A percentile compares a stretch with the other conserved stretches of the same genome.
phyloP scores from a whole-genome alignment of 75 land plant genomes.

The Pinus tabuliformis region DNA sequence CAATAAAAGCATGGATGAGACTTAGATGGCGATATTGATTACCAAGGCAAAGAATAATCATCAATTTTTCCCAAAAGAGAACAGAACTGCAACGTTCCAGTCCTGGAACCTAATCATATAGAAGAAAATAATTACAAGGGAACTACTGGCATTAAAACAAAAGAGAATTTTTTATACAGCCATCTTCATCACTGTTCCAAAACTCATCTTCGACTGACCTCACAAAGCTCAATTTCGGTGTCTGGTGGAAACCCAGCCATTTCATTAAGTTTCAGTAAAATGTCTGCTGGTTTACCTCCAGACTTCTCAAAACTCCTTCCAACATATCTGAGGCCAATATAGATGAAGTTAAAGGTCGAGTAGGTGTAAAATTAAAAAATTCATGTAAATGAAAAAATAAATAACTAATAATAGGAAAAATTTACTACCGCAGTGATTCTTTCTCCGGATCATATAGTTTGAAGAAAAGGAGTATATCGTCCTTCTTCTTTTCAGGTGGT shows the following conservation, averaged over 20 bases:
- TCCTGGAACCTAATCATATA: not conserved
- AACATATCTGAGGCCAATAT: conserved; percentile 27
- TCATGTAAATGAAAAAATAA: not conserved
- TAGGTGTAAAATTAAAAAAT: not conserved
- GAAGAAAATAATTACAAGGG: not conserved
- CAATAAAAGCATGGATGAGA: not conserved
- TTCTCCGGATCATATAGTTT: conserved; percentile 45
- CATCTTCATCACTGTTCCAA: not conserved
- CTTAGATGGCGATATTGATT: not conserved
- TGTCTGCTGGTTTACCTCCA: conserved; percentile 38
- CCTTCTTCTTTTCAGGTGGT: conserved; percentile 38
- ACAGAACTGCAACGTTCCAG: not conserved
- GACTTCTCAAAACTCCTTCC: conserved; percentile 45
- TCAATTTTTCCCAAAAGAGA: not conserved
- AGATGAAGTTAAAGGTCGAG: not conserved
- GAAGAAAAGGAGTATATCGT: conserved; percentile 43
- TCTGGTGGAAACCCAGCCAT: conserved; percentile 47
- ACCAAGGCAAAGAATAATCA: not conserved
- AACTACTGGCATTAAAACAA: not conserved
- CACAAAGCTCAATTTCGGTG: conserved; percentile 41
- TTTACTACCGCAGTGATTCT: conserved; percentile 34
- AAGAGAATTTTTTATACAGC: not conserved
- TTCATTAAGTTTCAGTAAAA: conserved; percentile 41
- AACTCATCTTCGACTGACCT: conserved; percentile 30
- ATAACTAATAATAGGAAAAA: not conserved